Conservation (phyloP, 306 rosid species). For the Vigna radiata region DNA sequence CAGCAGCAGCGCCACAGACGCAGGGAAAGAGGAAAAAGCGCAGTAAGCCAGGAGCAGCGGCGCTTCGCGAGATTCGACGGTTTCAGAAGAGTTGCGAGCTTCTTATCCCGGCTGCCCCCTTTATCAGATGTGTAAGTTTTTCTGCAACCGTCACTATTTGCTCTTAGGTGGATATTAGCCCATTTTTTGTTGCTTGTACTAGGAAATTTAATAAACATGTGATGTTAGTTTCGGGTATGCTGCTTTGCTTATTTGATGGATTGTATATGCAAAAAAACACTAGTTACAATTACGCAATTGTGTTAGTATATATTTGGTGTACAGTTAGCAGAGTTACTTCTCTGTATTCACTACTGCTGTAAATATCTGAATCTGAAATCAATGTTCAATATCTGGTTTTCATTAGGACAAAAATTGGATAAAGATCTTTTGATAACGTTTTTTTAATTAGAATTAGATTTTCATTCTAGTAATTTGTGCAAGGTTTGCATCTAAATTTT, state of each 20-base stretch:
- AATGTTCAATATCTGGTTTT: background rate
- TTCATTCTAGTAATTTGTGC: background rate
- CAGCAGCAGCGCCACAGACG: slow-evolving; percentile 39
- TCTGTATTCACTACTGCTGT: background rate
- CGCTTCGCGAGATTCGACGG: slow-evolving; percentile 78
- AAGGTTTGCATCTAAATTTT: background rate
- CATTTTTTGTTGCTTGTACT: background rate
- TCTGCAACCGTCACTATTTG: background rate
- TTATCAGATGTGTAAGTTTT: slow-evolving; percentile 72
- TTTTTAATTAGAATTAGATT: background rate
- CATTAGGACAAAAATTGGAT: background rate
- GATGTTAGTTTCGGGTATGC: background rate
- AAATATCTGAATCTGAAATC: background rate
- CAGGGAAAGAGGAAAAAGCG: slow-evolving; percentile 50
- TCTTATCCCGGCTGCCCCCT: slow-evolving; percentile 73
- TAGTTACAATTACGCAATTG: background rate
- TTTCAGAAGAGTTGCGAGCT: slow-evolving; percentile 57
- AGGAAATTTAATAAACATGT: background rate
- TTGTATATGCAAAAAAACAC: background rate
- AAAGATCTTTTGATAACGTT: background rate
- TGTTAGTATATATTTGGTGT: background rate
- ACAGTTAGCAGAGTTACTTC: background rate
- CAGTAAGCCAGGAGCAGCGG: slow-evolving; percentile 64
- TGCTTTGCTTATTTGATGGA: background rate
- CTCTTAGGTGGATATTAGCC: background rate